Evolutionary conservation across 1,284 basidiomycete genomes (phyloP), one percentile per base, ranked within the genome.

Genomic region (Apiotrichum sp.): DNA sequence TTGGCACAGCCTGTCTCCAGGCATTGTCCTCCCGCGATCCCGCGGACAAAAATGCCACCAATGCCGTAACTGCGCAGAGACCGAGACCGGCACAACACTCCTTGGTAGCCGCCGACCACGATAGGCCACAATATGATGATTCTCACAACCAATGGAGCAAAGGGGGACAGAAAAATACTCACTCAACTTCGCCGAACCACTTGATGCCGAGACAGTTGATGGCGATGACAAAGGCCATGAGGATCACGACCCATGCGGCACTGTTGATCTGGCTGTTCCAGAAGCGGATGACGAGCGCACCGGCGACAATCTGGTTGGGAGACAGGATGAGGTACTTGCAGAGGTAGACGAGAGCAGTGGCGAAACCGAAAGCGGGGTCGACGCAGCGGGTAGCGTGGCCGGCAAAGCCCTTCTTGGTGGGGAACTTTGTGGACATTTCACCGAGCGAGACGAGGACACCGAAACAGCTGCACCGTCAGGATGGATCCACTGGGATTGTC

Each of bases 171-270:
- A 5, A 66, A 11, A 22, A 38, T 16, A 41, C 40, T 41, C 40
- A 41, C 72, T 89, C 87, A 10, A 82, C 80, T 79, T 87, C 85
- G 65, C 86, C 86, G 60, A 86, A 86, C 68, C 80, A 83, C 53
- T 71, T 65, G 52, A 88, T 86, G 58, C 87, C 86, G 61, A 89
- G 84, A 46, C 90, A 81, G 70, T 92, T 92, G 78, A 63, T 57
- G 29, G 57, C 50, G 14, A 58, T 38, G 33, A 61, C 60, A n/a
- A 72, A 62, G 16, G 66, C 65, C 56, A 78, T 71, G 46, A 77
- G 68, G 55, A 79, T 71, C 1, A 71, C 60, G 48, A 74, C 68
- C 69, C 73, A 78, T 3, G 65, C 75, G 4, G 70, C 72, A 14
- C 65, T 59, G 61, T 70, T 72, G 42, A 61, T 55, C 56, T 69